Percentiles rank a stretch among this genome's conserved stretches.
Evolutionary conservation across 768 basidiomycete species (phyloP).

Genomic region (Trametes cingulata): DNA sequence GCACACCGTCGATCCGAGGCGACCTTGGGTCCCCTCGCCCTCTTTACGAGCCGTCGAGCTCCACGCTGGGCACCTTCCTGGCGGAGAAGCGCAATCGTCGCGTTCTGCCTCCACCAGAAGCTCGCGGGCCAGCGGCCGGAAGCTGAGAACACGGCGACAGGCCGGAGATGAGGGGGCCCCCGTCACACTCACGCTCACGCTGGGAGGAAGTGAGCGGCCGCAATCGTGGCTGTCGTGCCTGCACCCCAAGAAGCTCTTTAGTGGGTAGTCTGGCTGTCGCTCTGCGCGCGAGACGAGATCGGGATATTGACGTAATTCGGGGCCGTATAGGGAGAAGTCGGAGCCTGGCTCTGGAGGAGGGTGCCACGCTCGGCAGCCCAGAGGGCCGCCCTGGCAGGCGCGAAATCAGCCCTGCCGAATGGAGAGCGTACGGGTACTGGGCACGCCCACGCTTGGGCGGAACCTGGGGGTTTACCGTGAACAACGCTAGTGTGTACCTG

Average conservation of each 20-base stretch:
- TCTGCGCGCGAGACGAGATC: background rate
- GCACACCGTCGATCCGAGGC: slow-evolving; percentile 19
- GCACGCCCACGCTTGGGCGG: slow-evolving; percentile 47
- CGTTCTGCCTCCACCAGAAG: slow-evolving; percentile 9
- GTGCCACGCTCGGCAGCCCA: background rate
- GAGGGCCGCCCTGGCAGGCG: slow-evolving; percentile 2
- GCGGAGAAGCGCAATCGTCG: background rate
- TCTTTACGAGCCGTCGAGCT: background rate
- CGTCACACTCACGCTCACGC: background rate
- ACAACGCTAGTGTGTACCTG: slow-evolving; percentile 44
- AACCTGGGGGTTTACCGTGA: slow-evolving; percentile 32
- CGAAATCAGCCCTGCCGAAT: slow-evolving; percentile 40
- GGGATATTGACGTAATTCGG: slow-evolving; percentile 12
- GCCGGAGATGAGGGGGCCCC: slow-evolving; percentile 8
- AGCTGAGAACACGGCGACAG: slow-evolving; percentile 6
- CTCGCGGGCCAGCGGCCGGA: background rate
- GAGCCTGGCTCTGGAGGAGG: background rate
- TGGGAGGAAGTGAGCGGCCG: slow-evolving; percentile 1
- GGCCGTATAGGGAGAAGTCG: slow-evolving; percentile 10
- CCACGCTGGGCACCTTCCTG: background rate
- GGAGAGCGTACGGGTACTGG: slow-evolving; percentile 58
- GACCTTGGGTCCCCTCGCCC: slow-evolving; percentile 26
- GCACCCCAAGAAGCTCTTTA: slow-evolving; percentile 11
- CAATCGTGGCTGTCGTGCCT: slow-evolving; percentile 13
- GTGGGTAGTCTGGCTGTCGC: slow-evolving; percentile 8